A percentile compares a stretch with the other conserved stretches of the same genome.
These are phyloP conservation scores for Didymella segeticola DNA, from an alignment of 2,329 filamentous ascomycete species.

Conservation along the genomic window DNA sequence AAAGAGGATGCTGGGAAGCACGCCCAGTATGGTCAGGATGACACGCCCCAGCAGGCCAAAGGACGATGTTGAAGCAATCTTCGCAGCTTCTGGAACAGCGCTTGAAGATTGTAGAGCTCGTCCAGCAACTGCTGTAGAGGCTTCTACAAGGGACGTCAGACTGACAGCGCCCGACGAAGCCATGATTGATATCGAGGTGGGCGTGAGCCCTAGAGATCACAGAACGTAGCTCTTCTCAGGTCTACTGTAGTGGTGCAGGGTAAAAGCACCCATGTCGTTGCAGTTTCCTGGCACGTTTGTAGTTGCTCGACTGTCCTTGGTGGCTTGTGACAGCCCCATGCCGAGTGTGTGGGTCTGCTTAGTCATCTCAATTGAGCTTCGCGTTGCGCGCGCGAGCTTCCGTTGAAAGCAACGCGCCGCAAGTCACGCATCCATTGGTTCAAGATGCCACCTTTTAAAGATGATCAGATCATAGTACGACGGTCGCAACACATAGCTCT, in stretches of 20 bases:
- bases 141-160: slow-evolving; percentile 30
- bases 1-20: slow-evolving; percentile 69
- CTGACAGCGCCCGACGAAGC: slow-evolving; percentile 29
- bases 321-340: slow-evolving; percentile 27
- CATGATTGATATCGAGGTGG: slow-evolving; percentile 29
- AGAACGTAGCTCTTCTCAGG: slow-evolving; percentile 2
- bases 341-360: slow-evolving; percentile 19
- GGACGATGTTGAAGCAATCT: slow-evolving; percentile 36
- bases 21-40: slow-evolving; percentile 57
- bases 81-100: slow-evolving; percentile 16
- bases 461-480: slow-evolving; percentile 54
- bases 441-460: slow-evolving; percentile 54
- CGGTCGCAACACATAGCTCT: slow-evolving; percentile 16
- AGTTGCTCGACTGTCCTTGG: slow-evolving; percentile 17
- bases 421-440: slow-evolving; percentile 32
- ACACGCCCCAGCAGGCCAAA: slow-evolving; percentile 57
- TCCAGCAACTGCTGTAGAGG: slow-evolving; percentile 25
- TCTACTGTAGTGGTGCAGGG: slow-evolving; percentile 9
- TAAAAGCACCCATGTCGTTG: slow-evolving; percentile 26
- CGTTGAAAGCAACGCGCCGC: slow-evolving; percentile 14
- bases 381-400: slow-evolving; percentile 18
- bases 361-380: slow-evolving; percentile 12
- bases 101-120: not conserved
- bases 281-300: slow-evolving; percentile 30
- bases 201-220: slow-evolving; percentile 10